phyloP scores from a whole-genome alignment of 2,329 filamentous ascomycete species.

The Claviceps paspali region DNA sequence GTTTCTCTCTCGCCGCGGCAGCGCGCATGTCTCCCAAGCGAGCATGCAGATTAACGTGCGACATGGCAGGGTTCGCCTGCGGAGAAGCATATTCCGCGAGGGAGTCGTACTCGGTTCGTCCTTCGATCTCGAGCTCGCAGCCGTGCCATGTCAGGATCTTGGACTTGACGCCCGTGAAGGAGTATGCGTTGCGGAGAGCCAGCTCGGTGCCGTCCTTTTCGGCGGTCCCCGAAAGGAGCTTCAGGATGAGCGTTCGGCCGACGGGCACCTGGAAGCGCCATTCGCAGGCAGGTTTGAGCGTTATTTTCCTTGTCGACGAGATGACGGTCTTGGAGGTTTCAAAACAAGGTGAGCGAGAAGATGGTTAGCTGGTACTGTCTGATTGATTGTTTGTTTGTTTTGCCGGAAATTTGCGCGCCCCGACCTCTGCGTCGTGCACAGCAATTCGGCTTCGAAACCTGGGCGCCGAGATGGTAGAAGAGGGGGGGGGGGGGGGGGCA shows the following conservation, averaged over 20 bases:
- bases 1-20: constrained; percentile 31
- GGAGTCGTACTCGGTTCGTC: constrained; percentile 36
- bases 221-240: constrained; percentile 67
- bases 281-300: constrained; percentile 51
- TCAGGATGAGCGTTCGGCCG: constrained; percentile 26
- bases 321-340: constrained; percentile 15
- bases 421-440: too few species aligned
- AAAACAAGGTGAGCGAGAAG: background rate
- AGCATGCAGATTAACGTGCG: constrained; percentile 76
- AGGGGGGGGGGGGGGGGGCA: too few species aligned
- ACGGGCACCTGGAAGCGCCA: constrained; percentile 63
- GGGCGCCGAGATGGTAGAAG: background rate
- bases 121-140: constrained; percentile 66
- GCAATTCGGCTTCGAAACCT: too few species aligned
- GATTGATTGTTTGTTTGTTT: too few species aligned
- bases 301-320: constrained; percentile 29
- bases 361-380: too few species aligned
- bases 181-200: constrained; percentile 63
- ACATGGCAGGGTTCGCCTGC: constrained; percentile 67
- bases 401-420: too few species aligned
- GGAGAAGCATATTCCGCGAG: constrained; percentile 49
- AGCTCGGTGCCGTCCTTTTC: constrained; percentile 95
- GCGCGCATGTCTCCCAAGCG: constrained; percentile 62
- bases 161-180: constrained; percentile 66
- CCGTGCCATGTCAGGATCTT: constrained; percentile 89